phyloP scores from a whole-genome alignment of 257 asterid genomes.

The Solanum tarapatanum region DNA sequence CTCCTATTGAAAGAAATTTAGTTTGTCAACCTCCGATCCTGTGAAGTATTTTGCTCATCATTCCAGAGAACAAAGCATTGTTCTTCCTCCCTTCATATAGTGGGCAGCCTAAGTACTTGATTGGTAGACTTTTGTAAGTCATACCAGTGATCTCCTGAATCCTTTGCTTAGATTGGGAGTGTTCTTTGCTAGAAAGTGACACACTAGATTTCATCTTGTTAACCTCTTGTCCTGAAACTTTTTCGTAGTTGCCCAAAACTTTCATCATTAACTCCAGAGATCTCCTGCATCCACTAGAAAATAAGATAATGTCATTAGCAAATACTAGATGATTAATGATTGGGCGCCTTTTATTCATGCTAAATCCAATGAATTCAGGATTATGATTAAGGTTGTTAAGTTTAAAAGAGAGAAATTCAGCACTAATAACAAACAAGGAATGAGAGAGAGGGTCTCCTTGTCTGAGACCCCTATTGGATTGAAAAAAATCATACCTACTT shows the following conservation, averaged over 20 bases:
- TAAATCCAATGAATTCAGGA: no score
- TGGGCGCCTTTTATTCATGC: no score
- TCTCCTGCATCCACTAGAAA: not conserved
- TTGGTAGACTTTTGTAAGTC: not conserved
- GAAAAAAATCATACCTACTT: no score
- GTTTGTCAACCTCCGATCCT: not conserved
- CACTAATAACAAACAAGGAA: no score
- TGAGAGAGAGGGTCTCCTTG: no score
- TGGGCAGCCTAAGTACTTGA: not conserved
- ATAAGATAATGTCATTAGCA: not conserved
- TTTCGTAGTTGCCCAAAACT: no score
- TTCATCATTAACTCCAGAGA: not conserved
- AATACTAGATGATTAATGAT: not conserved
- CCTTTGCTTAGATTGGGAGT: no score
- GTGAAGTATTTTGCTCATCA: not conserved
- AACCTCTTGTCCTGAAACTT: not conserved
- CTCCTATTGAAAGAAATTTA: not conserved
- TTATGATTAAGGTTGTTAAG: no score
- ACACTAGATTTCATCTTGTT: not conserved
- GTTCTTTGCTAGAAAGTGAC: not conserved
- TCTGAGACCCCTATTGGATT: no score
- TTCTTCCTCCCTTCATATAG: no score
- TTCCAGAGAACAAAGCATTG: no score
- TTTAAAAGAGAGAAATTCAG: no score
- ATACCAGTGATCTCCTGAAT: not conserved